Evolutionary conservation across 2,329 filamentous ascomycete genomes (phyloP), one percentile per base, ranked within the genome.

Genomic region (Bipolaris sorokiniana): DNA sequence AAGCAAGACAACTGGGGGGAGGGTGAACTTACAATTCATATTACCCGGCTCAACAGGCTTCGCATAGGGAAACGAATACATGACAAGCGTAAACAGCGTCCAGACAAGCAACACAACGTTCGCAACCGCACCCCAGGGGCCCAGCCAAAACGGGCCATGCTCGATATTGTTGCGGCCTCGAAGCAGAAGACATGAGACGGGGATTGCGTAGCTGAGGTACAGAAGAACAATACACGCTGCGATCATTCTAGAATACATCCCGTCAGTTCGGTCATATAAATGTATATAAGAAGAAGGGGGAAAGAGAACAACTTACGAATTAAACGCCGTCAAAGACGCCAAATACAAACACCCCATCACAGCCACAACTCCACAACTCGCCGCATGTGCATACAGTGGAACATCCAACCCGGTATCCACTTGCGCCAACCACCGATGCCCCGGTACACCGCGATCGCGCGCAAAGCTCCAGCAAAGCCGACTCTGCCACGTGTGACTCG

Each of bases 391-490:
- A 33, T 76, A 68, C 1, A 83, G 55, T 0, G 81, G 81, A 0
- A 83, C 79, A 52, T 80, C 77, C 3, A 80, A 67, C 13, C 52
- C 70, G 2, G 67, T 66, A 53, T 81, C 64, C 5, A 84, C 78
- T 10, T 73, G 68, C 9, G 74, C 68, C 10, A 83, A 70, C 57
- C 76, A 77, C 16, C 60, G 45, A 18, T 78, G 75, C n/a, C 75
- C 77, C 0, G 82, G 82, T 1, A 84, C 57, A 2, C 81, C 82
- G 13, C 75, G 67, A 62, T 84, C 83, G 4, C 82, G 76, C 9
- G 83, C 81, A 63, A 84, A 84, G 16, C 80, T 81, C 82, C 82
- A 84, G 56, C 78, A 80, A 7, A 83, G 73, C 0, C 82, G 76
- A 33, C 78, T 79, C 62, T 83, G 80, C 78, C 81, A 83, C 5